These are phyloP conservation scores for Enterocytospora artemiae DNA, from an alignment of 371 early-diverging fungal species.

Conservation along the genomic window DNA sequence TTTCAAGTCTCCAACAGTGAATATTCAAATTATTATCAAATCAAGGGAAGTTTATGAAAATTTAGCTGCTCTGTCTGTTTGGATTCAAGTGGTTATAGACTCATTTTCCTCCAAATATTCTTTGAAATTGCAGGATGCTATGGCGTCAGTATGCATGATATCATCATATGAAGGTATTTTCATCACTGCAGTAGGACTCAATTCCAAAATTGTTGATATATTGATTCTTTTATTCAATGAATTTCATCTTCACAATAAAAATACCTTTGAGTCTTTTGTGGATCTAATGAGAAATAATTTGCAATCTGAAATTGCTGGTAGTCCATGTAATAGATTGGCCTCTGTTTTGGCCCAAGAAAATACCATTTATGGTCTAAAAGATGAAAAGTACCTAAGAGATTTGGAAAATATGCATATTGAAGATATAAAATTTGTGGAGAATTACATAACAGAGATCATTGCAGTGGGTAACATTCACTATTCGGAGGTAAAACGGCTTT, in stretches of 20 bases:
- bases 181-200: constrained; percentile 24
- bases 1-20: constrained; percentile 33
- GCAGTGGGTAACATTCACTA: constrained; percentile 23
- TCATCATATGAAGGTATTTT: background rate
- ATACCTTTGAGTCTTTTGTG: constrained; percentile 29
- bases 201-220: constrained; percentile 28
- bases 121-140: constrained; percentile 12
- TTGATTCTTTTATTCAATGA: constrained; percentile 27
- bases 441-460: constrained; percentile 7
- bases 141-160: background rate
- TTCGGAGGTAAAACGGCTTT: constrained; percentile 9
- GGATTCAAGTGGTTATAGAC: constrained; percentile 10
- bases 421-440: constrained; percentile 2
- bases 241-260: constrained; percentile 18
- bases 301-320: constrained; percentile 3
- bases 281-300: constrained; percentile 19
- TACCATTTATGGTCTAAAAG: background rate
- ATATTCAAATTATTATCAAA: constrained; percentile 15
- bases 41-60: constrained; percentile 4
- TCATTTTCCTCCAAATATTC: constrained; percentile 34
- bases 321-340: constrained; percentile 22
- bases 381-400: constrained; percentile 18
- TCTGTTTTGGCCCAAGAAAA: constrained; percentile 5
- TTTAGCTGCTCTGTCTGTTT: constrained; percentile 17
- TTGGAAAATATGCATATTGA: constrained; percentile 1